Evolutionary conservation across 208 protist genomes (phyloP), one percentile per base, ranked within the genome.

Genomic region (Leptomonas seymouri): DNA sequence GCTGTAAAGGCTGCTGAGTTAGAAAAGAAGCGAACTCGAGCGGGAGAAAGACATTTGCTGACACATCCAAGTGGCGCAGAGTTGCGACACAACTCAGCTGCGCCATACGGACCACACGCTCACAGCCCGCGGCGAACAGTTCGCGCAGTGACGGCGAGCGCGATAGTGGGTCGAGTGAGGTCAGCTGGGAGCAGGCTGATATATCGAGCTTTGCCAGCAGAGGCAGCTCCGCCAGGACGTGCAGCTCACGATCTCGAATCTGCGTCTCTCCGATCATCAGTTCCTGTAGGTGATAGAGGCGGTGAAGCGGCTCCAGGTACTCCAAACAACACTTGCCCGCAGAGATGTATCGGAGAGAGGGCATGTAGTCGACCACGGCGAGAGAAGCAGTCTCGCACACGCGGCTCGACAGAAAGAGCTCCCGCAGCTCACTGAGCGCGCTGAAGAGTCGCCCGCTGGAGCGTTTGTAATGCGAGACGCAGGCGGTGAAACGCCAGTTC

Each of bases 191-290:
- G 49, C 87, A 93, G 36, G 42, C 54, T 28, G 80, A 68, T n/a
- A 90, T 25, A 23, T 67, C 46, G 8, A 90, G 66, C 18, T 58
- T 67, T 12, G 70, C 59, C 8, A 93, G 58, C 20, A 49, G 53
- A n/a, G 72, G 51, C 41, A 90, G 72, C 31, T 64, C 28, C 18
- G 78, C 57, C 21, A 90, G 58, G 2, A 85, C 50, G 36, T 53
- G 31, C 27, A 93, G 45, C 53, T 86, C 84, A 1, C 31, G 12
- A 51, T 90, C 71, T n/a, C 70, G 71, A 20, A 90, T 85, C 27
- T 48, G 46, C 21, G 84, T 79, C 28, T 57, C 53, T 21, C 59
- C 67, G 14, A 82, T 69, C 18, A 82, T 30, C 8, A 89, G 45
- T 30, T 76, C 51, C 20, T 58, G 59, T 48, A 87, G 71, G 5